Conservation (phyloP, 139 green algal genomes). For the Tetratostichococcus sp. region DNA sequence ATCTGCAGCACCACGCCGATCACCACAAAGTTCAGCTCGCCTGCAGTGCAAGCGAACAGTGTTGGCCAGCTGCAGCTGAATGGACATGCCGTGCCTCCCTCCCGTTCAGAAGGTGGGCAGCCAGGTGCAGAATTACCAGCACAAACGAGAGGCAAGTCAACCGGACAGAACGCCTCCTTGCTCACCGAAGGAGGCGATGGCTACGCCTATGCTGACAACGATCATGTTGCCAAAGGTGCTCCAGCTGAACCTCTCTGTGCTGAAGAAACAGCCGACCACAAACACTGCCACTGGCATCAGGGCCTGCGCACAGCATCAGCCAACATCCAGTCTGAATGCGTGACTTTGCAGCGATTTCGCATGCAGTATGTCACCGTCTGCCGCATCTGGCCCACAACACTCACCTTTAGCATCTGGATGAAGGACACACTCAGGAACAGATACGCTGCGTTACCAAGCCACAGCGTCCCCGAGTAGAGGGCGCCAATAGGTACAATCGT, state of each 20-base stretch:
- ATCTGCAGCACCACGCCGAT: constrained; percentile 89
- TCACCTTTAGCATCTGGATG: constrained; percentile 47
- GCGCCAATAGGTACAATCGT: constrained; percentile 40
- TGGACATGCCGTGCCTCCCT: too few species aligned
- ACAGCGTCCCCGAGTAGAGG: constrained; percentile 43
- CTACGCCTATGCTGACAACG: constrained; percentile 43
- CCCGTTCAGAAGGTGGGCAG: too few species aligned
- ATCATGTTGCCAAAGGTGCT: constrained; percentile 45
- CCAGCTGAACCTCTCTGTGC: constrained; percentile 45
- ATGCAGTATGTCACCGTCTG: not conserved
- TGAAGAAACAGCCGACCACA: constrained; percentile 32
- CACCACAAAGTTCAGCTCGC: constrained; percentile 83
- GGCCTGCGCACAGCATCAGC: not conserved
- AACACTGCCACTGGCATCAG: constrained; percentile 59
- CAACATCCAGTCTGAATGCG: too few species aligned
- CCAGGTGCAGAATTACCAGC: too few species aligned
- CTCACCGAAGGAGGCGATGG: constrained; percentile 45
- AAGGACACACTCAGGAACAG: constrained; percentile 29
- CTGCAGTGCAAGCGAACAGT: constrained; percentile 41
- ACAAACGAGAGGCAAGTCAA: too few species aligned
- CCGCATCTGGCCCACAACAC: too few species aligned
- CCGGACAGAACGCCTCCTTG: too few species aligned
- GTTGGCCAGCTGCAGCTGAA: too few species aligned
- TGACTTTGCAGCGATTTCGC: too few species aligned
- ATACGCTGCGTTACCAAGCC: constrained; percentile 40